These are phyloP conservation scores for Colletotrichum nymphaeae DNA, from an alignment of 2,329 filamentous ascomycete genomes.

Conservation along the genomic window DNA sequence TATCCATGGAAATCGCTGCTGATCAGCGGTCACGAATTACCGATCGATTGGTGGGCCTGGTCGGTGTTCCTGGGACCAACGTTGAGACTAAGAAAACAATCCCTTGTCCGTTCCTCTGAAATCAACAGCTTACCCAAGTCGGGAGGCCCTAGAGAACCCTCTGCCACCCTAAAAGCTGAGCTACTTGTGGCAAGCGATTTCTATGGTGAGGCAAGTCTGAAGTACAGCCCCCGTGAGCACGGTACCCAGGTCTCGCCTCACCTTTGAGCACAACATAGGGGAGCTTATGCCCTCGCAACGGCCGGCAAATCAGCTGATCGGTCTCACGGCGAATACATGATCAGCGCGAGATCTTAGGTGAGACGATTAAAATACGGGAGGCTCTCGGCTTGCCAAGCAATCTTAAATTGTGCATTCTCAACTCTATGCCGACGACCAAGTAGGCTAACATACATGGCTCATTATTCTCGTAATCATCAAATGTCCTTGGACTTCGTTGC, in stretches of 20 bases:
- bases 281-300: background rate
- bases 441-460: background rate
- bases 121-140: background rate
- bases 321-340: background rate
- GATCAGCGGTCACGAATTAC: background rate
- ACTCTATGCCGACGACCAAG: background rate
- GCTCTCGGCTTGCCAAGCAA: background rate
- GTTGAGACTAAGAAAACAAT: background rate
- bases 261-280: background rate
- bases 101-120: background rate
- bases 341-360: background rate
- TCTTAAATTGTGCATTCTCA: background rate
- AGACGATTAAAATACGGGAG: background rate
- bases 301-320: background rate
- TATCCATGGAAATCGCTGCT: background rate
- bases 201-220: background rate
- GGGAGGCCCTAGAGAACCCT: too few relatives aligned
- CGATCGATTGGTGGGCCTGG: background rate
- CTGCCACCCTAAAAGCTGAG: background rate
- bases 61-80: background rate
- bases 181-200: background rate
- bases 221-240: background rate
- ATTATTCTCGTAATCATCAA: constrained; percentile 23
- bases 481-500: constrained; percentile 40
- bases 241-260: background rate